These are phyloP conservation scores for Violaceomyces palustris DNA, from an alignment of 1,284 basidiomycete species.

Conservation along the genomic window DNA sequence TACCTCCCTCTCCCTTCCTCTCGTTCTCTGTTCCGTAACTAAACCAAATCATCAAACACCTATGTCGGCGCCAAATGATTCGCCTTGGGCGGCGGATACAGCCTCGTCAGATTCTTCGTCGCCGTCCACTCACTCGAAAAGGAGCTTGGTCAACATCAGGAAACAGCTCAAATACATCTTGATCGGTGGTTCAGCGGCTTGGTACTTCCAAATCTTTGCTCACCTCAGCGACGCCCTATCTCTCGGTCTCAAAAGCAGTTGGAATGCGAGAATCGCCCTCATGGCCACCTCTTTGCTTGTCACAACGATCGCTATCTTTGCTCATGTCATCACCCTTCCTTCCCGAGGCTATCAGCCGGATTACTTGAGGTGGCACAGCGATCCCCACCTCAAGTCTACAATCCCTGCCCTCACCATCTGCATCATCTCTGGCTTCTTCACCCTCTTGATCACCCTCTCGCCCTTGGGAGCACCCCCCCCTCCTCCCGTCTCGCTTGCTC, in stretches of 20 bases:
- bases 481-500: not conserved
- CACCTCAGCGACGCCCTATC: constrained; percentile 13
- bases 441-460: constrained; percentile 12
- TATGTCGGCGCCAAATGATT: no score
- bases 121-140: no score
- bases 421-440: constrained; percentile 21
- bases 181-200: constrained; percentile 7
- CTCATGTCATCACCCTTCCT: constrained; percentile 16
- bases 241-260: not conserved
- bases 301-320: constrained; percentile 15
- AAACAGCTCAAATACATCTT: constrained; percentile 34
- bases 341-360: constrained; percentile 11
- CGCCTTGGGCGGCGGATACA: no score
- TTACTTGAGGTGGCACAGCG: constrained; percentile 19
- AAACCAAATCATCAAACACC: no score
- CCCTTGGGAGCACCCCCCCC: constrained; percentile 25
- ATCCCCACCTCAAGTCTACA: constrained; percentile 2
- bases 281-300: constrained; percentile 6
- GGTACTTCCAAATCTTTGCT: constrained; percentile 22
- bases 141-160: constrained; percentile 19
- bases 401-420: constrained; percentile 20
- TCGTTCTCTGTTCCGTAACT: no score
- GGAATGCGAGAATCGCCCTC: constrained; percentile 4
- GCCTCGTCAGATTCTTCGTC: no score
- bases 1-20: no score